Conservation (phyloP, 2,329 filamentous ascomycete genomes). For the Fusarium pininemorale region DNA sequence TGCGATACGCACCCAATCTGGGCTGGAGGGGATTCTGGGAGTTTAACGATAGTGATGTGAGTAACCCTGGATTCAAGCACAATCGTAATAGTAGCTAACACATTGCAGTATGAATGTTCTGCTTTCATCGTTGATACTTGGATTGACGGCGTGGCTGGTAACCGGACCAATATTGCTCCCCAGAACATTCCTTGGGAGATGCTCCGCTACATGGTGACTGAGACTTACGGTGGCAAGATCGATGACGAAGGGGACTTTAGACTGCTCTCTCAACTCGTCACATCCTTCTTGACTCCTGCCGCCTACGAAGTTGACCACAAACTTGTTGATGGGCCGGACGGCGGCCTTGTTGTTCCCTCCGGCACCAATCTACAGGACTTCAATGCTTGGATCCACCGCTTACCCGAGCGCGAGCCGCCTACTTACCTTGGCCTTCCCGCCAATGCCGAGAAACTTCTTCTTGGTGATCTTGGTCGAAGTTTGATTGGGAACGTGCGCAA, state of each 20-base stretch:
- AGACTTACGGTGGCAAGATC: conserved; percentile 98
- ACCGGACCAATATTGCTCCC: conserved; percentile 91
- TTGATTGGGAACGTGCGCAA: conserved; percentile 86
- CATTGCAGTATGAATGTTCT: conserved; percentile 87
- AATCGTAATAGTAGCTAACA: not conserved
- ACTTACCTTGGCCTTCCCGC: conserved; percentile 93
- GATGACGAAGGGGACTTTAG: conserved; percentile 88
- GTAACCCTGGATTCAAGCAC: conserved; percentile 49
- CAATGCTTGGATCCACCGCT: conserved; percentile 85
- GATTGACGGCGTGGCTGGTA: conserved; percentile 84
- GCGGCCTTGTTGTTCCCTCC: conserved; percentile 77
- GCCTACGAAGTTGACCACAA: conserved; percentile 95
- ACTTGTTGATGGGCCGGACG: conserved; percentile 74
- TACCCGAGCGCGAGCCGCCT: conserved; percentile 95
- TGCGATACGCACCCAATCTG: conserved; percentile 91
- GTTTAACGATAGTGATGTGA: conserved; percentile 98
- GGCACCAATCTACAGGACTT: conserved; percentile 88
- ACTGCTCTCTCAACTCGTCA: conserved; percentile 77
- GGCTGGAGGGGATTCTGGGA: conserved; percentile 99
- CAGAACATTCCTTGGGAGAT: conserved; percentile 97
- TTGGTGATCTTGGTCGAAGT: conserved; percentile 86
- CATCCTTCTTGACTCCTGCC: conserved; percentile 80
- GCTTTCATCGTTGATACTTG: conserved; percentile 95
- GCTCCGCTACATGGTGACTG: conserved; percentile 86
- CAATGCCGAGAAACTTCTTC: conserved; percentile 93